Evolutionary conservation across 2,329 filamentous ascomycete species (phyloP).

Genomic region (Xylaria sp.): DNA sequence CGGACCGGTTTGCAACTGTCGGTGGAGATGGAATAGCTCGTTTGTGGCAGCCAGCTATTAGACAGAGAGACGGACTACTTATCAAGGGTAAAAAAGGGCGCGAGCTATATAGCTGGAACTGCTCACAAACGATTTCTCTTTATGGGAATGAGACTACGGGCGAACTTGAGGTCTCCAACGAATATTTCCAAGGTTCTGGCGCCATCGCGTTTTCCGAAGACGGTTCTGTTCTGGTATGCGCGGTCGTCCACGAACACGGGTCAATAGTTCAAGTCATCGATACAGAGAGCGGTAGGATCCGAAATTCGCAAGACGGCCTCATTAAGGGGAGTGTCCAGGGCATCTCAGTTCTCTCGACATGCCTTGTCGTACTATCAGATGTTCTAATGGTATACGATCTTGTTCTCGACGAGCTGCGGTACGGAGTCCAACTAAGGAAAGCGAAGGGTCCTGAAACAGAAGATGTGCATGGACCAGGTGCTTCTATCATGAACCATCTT

Average conservation of each 20-base stretch:
- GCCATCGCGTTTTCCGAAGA: slow-evolving; percentile 83
- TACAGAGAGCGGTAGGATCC: slow-evolving; percentile 72
- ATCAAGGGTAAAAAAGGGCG: slow-evolving; percentile 67
- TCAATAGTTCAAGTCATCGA: slow-evolving; percentile 82
- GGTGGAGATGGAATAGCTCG: slow-evolving; percentile 82
- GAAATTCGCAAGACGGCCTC: slow-evolving; percentile 73
- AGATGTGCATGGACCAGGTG: slow-evolving; percentile 47
- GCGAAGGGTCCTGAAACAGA: slow-evolving; percentile 45
- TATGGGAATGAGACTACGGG: slow-evolving; percentile 54
- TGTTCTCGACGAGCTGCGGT: slow-evolving; percentile 78
- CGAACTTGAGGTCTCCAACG: slow-evolving; percentile 47
- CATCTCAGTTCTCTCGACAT: slow-evolving; percentile 77
- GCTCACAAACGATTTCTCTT: slow-evolving; percentile 66
- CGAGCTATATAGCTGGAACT: slow-evolving; percentile 79
- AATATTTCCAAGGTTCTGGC: slow-evolving; percentile 61
- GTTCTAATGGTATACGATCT: slow-evolving; percentile 84
- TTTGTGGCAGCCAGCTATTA: slow-evolving; percentile 81
- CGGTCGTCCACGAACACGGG: slow-evolving; percentile 63
- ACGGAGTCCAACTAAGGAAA: slow-evolving; percentile 65
- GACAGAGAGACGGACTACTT: slow-evolving; percentile 74
- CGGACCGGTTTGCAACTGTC: slow-evolving; percentile 81
- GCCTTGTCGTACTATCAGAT: slow-evolving; percentile 79
- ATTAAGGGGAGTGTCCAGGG: slow-evolving; percentile 72
- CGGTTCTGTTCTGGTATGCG: slow-evolving; percentile 82
- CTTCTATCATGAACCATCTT: slow-evolving; percentile 68